phyloP scores from a whole-genome alignment of 306 rosid genomes.

The Crotalaria pallida region DNA sequence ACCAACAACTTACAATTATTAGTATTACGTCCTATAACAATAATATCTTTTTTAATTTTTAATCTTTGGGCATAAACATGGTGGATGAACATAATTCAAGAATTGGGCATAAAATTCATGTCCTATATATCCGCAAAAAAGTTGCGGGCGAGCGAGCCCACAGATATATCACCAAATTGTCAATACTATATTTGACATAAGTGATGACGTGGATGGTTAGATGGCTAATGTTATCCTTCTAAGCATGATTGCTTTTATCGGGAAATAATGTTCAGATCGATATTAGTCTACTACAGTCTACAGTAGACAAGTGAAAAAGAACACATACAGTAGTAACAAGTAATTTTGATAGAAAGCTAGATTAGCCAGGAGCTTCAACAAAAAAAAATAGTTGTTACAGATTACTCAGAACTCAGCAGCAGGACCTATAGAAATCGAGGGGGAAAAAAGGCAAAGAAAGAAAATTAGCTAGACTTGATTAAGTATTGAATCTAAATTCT shows the following conservation, averaged over 20 bases:
- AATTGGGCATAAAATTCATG: too few relatives aligned
- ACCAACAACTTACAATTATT: too few relatives aligned
- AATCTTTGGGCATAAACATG: too few relatives aligned
- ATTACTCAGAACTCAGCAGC: background rate
- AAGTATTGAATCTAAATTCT: conserved; percentile 39
- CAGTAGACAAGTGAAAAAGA: background rate
- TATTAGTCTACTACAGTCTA: conserved; percentile 13
- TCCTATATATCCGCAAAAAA: too few relatives aligned
- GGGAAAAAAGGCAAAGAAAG: conserved; percentile 42
- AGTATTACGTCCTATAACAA: too few relatives aligned
- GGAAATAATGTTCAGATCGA: background rate
- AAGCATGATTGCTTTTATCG: conserved; percentile 51
- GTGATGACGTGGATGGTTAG: too few relatives aligned
- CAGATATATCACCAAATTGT: too few relatives aligned
- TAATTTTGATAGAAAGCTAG: background rate
- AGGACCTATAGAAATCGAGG: conserved; percentile 47
- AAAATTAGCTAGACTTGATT: conserved; percentile 47
- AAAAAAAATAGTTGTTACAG: background rate
- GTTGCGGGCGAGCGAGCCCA: too few relatives aligned
- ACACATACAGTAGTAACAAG: background rate
- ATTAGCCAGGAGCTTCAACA: background rate
- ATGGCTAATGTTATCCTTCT: too few relatives aligned
- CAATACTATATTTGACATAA: too few relatives aligned
- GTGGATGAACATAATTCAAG: too few relatives aligned
- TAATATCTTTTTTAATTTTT: too few relatives aligned